Conservation (phyloP, 1,284 basidiomycete species). For the Singerocomus inundabilis region DNA sequence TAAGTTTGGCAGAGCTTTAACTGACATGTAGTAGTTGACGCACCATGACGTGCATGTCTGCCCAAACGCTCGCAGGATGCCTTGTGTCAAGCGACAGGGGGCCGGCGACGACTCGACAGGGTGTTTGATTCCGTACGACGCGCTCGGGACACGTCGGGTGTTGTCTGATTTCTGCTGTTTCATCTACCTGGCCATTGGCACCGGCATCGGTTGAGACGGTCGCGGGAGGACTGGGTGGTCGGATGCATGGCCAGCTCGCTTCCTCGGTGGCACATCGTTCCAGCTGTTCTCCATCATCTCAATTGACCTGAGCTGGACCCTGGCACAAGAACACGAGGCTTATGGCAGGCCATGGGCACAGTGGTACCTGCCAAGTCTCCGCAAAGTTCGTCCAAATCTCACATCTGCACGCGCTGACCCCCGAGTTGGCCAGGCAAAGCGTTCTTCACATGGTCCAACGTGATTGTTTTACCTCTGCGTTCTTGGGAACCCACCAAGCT, state of each 20-base stretch:
- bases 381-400: not conserved
- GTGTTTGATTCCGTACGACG: slow-evolving; percentile 1
- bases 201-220: not conserved
- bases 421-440: too few relatives aligned
- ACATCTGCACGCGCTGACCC: not conserved
- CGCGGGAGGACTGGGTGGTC: not conserved
- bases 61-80: not conserved
- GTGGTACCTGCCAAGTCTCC: not conserved
- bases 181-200: not conserved
- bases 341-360: not conserved
- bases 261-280: not conserved
- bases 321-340: not conserved
- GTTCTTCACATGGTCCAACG: not conserved
- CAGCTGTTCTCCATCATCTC: not conserved
- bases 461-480: not conserved
- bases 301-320: not conserved
- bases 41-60: slow-evolving; percentile 1
- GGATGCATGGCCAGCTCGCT: not conserved
- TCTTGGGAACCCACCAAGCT: not conserved
- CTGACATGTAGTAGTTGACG: not conserved
- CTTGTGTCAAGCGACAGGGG: slow-evolving; percentile 1
- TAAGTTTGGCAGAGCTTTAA: not conserved
- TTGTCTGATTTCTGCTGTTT: slow-evolving; percentile 2
- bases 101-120: not conserved
- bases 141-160: slow-evolving; percentile 9